phyloP scores from a whole-genome alignment of 768 basidiomycete species.

The Termitomyces heimii region DNA sequence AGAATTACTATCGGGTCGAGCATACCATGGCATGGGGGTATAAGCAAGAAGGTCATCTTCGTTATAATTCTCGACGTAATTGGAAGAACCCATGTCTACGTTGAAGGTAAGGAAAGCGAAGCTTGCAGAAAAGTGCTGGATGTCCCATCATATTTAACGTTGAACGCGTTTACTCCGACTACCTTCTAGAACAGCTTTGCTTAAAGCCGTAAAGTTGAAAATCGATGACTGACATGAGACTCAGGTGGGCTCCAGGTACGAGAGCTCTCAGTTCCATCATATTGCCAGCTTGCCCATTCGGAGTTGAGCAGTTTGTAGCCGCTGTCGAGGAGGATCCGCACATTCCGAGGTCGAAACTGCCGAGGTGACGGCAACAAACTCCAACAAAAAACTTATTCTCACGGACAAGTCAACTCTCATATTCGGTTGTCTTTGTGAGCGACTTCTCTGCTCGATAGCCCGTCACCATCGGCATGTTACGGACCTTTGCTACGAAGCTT shows the following conservation, averaged over 20 bases:
- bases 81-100: slow-evolving; percentile 10
- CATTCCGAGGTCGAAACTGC: background rate
- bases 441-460: background rate
- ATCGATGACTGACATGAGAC: slow-evolving; percentile 6
- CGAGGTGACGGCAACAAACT: background rate
- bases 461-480: background rate
- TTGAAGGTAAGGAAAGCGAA: slow-evolving; percentile 5
- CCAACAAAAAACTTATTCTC: background rate
- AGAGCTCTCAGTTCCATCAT: background rate
- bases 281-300: slow-evolving; percentile 6
- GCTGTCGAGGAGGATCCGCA: background rate
- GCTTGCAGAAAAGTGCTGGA: background rate
- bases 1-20: background rate
- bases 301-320: background rate
- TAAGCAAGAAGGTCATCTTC: slow-evolving; percentile 37
- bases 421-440: background rate
- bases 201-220: background rate
- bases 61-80: slow-evolving; percentile 19
- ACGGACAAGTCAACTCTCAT: background rate
- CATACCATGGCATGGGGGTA: slow-evolving; percentile 42
- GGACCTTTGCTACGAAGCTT: background rate
- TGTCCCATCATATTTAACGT: slow-evolving; percentile 6
- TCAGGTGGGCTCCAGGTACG: slow-evolving; percentile 9
- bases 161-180: slow-evolving; percentile 6
- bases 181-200: background rate